phyloP scores from a whole-genome alignment of 192 early-diverging fungal genomes.

The Bifiguratus adelaidae region DNA sequence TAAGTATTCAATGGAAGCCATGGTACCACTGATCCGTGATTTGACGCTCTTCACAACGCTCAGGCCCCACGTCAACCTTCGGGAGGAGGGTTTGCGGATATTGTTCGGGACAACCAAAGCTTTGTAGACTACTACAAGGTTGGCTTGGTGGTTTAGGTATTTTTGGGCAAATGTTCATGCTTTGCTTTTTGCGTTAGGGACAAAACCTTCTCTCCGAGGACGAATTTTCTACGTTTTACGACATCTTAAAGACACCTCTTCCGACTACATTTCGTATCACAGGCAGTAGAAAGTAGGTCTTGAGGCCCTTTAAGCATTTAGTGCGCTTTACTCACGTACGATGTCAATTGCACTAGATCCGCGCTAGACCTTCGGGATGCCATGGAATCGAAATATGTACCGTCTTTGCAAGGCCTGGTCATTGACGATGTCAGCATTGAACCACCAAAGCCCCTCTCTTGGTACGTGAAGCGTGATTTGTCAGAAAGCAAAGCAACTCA shows the following conservation, averaged over 20 bases:
- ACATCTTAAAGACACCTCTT: constrained; percentile 55
- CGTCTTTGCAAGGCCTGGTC: constrained; percentile 30
- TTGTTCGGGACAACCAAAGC: constrained; percentile 44
- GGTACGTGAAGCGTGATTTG: constrained; percentile 40
- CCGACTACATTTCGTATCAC: constrained; percentile 94
- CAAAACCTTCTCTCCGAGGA: constrained; percentile 70
- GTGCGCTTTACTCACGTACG: neutral
- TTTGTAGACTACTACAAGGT: constrained; percentile 68
- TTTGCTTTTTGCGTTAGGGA: constrained; percentile 8
- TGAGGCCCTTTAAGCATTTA: neutral
- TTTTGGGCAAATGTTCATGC: neutral
- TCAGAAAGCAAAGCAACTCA: neutral
- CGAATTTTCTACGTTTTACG: constrained; percentile 73
- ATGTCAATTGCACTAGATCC: constrained; percentile 25
- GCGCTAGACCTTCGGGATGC: constrained; percentile 60
- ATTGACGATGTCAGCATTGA: constrained; percentile 67
- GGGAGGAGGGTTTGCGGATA: no score
- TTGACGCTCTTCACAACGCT: no score
- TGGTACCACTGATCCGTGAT: no score
- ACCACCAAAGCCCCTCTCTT: constrained; percentile 68
- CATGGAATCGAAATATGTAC: constrained; percentile 47
- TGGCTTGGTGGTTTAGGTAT: neutral
- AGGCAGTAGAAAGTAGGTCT: constrained; percentile 61
- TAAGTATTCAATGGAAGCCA: no score
- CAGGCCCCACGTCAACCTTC: no score